Conservation (phyloP, 164 flowering plant species). For the grape (Vitis vinifera) region ASM3070453v1 NC_081809.1:25667501-25668000, state of each 20-base stretch:
- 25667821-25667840: not conserved
- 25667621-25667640: constrained; percentile 57
- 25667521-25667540: constrained; percentile 91
- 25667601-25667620: constrained; percentile 87
- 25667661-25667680: not conserved
- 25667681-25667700: not conserved
- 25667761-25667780: not conserved
- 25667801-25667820: not conserved
- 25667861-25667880: no score
- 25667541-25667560: constrained; percentile 89
- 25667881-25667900: no score
- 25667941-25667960: no score
- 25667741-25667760: not conserved
- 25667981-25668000: no score
- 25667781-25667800: not conserved
- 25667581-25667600: constrained; percentile 87
- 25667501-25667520: constrained; percentile 96
- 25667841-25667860: no score
- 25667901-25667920: no score
- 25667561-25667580: constrained; percentile 94
- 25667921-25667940: no score
- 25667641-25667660: constrained; percentile 7
- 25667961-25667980: no score
- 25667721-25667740: not conserved
- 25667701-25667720: no score